Percentiles rank a stretch among this genome's conserved stretches.
Evolutionary conservation across 495 filamentous ascomycete species (phyloP).

Genomic region (Staphylotrichum longicolle): DNA sequence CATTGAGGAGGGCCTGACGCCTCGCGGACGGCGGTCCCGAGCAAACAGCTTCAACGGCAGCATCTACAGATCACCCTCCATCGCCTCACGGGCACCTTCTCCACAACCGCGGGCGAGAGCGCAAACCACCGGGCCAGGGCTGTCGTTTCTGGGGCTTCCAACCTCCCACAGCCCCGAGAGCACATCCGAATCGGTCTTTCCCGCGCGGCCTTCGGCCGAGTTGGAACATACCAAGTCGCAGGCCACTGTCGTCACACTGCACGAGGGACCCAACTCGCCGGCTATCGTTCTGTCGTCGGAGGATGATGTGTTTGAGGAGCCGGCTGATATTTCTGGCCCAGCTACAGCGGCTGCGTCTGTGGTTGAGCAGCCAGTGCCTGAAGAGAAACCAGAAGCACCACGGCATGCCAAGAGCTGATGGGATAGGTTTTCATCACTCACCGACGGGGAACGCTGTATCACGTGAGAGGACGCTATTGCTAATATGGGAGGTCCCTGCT

Average conservation of each 20-base stretch:
- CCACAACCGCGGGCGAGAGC: not conserved
- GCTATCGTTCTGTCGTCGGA: conserved; percentile 17
- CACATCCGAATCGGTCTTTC: conserved; percentile 1
- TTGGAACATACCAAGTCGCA: not conserved
- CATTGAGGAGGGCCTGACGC: not conserved
- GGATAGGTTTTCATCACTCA: too few relatives aligned
- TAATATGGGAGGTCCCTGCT: not conserved
- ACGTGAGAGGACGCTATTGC: too few relatives aligned
- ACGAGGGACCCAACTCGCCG: conserved; percentile 10
- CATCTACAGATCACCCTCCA: conserved; percentile 4
- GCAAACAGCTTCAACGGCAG: conserved; percentile 17
- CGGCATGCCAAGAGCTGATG: too few relatives aligned
- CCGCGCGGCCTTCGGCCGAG: not conserved
- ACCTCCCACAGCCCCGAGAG: conserved; percentile 8
- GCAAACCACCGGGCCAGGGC: not conserved
- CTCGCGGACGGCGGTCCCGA: conserved; percentile 14
- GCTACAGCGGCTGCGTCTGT: not conserved
- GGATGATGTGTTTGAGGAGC: not conserved
- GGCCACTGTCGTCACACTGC: conserved; percentile 9
- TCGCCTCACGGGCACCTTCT: not conserved
- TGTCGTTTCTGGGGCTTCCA: conserved; percentile 2
- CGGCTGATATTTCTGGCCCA: not conserved
- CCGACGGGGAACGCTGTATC: too few relatives aligned
- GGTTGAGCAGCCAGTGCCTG: not conserved
- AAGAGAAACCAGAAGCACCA: not conserved